Percentiles rank a stretch among this genome's conserved stretches.
Conservation (phyloP, 73 alveolate genomes). For the Loxodes magnus region DNA sequence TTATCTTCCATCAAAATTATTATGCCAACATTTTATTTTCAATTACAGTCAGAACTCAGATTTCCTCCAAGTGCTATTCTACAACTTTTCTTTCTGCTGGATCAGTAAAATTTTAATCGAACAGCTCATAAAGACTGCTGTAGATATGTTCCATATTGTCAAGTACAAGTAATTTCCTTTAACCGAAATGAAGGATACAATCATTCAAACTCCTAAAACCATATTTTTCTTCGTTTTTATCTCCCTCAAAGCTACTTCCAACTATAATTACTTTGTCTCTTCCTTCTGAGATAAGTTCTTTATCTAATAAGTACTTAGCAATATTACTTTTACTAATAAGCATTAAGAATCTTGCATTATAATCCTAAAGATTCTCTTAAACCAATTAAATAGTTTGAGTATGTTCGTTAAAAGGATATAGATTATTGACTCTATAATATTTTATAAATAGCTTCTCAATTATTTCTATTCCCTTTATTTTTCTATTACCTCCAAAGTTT, state of each 20-base stretch:
- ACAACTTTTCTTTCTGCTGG: constrained; percentile 2
- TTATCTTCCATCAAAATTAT: constrained; percentile 2
- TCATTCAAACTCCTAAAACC: not conserved
- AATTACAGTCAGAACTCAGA: constrained; percentile 2
- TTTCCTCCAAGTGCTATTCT: constrained; percentile 7
- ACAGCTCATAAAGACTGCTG: constrained; percentile 10
- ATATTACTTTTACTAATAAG: not conserved
- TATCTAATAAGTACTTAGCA: not conserved
- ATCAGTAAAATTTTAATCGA: constrained; percentile 4
- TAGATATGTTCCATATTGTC: constrained; percentile 9
- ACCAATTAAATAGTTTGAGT: not conserved
- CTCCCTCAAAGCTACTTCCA: constrained; percentile 8
- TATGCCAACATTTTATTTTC: not conserved
- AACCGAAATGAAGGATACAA: not conserved
- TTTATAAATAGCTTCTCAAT: not conserved
- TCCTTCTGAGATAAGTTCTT: no score
- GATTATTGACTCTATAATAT: not conserved
- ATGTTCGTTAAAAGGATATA: not conserved
- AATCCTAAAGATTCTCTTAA: not conserved
- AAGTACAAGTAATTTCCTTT: constrained; percentile 1
- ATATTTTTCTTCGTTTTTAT: not conserved
- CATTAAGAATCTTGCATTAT: not conserved
- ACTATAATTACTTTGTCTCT: not conserved
- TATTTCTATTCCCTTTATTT: no score
- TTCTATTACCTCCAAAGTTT: constrained; percentile 2